phyloP scores from a whole-genome alignment of 495 filamentous ascomycete species.

The Podospora australis region DNA sequence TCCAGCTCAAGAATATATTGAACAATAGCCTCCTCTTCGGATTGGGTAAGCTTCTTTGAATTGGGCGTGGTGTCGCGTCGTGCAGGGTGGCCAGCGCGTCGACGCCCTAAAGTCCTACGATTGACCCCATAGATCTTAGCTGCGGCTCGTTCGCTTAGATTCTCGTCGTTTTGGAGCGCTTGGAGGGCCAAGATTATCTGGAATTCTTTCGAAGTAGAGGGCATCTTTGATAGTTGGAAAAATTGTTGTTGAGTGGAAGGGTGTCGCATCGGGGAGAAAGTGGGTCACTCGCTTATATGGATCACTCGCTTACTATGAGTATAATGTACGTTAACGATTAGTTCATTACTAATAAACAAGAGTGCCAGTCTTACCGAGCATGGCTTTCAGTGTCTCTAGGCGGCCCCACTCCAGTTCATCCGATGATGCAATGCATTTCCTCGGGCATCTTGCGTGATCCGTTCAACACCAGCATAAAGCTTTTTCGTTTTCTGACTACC shows the following conservation, averaged over 20 bases:
- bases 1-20: conserved; percentile 8
- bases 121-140: conserved; percentile 1
- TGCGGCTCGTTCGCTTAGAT: conserved; percentile 1
- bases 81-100: conserved; percentile 4
- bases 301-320: conserved; percentile 7
- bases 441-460: too few species aligned
- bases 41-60: conserved; percentile 6
- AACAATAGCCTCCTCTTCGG: conserved; percentile 9
- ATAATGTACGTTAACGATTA: too few species aligned
- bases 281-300: conserved; percentile 2
- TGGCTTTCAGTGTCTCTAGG: background rate
- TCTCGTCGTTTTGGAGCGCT: conserved; percentile 1
- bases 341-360: too few species aligned
- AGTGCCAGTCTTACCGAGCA: too few species aligned
- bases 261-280: background rate
- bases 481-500: too few species aligned
- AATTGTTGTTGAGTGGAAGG: background rate
- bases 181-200: conserved; percentile 3
- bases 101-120: background rate
- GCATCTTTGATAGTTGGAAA: conserved; percentile 4
- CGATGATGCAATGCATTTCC: conserved; percentile 1
- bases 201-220: background rate
- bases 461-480: background rate
- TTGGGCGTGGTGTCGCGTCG: conserved; percentile 4
- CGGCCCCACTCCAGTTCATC: background rate